These are phyloP conservation scores for Anisogramma anomala DNA, from an alignment of 2,329 filamentous ascomycete genomes.

Conservation along the genomic window DNA sequence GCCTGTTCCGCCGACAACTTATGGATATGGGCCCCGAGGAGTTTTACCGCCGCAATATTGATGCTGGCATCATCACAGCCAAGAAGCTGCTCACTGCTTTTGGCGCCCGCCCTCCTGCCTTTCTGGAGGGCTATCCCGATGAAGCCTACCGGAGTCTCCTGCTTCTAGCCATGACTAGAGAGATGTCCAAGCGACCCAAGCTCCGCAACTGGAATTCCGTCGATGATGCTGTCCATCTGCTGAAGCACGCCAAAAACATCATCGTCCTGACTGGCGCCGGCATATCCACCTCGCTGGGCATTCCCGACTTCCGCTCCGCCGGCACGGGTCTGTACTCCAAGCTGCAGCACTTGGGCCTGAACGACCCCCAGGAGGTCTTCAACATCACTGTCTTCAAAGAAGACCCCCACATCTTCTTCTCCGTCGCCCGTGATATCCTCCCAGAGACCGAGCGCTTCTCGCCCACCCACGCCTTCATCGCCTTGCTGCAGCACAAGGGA, in stretches of 20 bases:
- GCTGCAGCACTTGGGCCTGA: conserved; percentile 63
- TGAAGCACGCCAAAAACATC: conserved; percentile 68
- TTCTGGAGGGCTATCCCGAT: conserved; percentile 62
- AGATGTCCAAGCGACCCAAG: conserved; percentile 72
- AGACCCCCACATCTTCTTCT: conserved; percentile 84
- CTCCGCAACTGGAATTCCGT: conserved; percentile 70
- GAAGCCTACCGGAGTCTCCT: conserved; percentile 65
- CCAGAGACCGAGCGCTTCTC: conserved; percentile 71
- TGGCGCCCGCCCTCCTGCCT: conserved; percentile 60
- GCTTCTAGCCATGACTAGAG: conserved; percentile 64
- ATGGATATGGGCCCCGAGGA: conserved; percentile 65
- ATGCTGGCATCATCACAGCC: conserved; percentile 57
- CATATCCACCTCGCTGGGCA: conserved; percentile 91
- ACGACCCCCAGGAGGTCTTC: conserved; percentile 89
- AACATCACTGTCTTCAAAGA: conserved; percentile 78
- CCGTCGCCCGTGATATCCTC: conserved; percentile 79
- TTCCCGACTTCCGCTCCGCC: conserved; percentile 93
- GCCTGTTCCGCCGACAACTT: conserved; percentile 56
- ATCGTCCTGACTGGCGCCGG: conserved; percentile 91
- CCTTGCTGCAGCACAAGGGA: conserved; percentile 71
- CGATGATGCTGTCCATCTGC: conserved; percentile 71
- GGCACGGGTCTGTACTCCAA: conserved; percentile 85
- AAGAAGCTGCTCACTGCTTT: conserved; percentile 83
- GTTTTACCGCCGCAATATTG: conserved; percentile 64
- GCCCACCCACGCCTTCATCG: conserved; percentile 89